phyloP scores from a whole-genome alignment of 139 green algal species.

The Chlorella sp. region DNA sequence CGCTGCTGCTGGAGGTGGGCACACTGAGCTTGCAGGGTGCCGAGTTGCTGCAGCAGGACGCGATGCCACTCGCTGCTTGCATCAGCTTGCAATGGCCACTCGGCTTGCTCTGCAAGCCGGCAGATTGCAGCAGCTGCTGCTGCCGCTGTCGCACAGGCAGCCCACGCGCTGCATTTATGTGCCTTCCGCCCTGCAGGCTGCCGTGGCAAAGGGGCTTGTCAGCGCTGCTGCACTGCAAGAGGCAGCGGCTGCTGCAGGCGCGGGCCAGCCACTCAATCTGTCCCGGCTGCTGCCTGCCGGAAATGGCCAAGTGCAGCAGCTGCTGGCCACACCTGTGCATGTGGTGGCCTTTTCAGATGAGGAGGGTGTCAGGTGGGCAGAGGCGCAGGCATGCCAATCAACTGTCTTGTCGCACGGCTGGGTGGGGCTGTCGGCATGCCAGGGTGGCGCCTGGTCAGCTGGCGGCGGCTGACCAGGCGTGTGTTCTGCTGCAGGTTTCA shows the following conservation, averaged over 20 bases:
- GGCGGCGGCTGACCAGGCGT: background rate
- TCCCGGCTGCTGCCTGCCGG: constrained; percentile 33
- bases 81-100: no score
- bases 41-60: no score
- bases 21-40: no score
- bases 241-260: background rate
- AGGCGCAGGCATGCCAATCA: no score
- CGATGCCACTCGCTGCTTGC: no score
- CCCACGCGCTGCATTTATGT: no score
- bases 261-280: constrained; percentile 21
- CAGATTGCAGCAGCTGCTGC: background rate
- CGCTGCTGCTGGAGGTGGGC: constrained; percentile 58
- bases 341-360: constrained; percentile 94
- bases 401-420: background rate
- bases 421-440: background rate
- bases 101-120: no score
- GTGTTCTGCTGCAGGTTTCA: constrained; percentile 67
- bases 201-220: background rate
- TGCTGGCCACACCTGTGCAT: constrained; percentile 46
- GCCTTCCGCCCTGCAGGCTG: background rate
- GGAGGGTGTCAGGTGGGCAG: constrained; percentile 81
- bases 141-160: background rate
- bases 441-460: background rate
- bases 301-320: constrained; percentile 32
- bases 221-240: background rate